Conservation (phyloP, 371 early-diverging fungal species). For the Coemansia sp. region DNA sequence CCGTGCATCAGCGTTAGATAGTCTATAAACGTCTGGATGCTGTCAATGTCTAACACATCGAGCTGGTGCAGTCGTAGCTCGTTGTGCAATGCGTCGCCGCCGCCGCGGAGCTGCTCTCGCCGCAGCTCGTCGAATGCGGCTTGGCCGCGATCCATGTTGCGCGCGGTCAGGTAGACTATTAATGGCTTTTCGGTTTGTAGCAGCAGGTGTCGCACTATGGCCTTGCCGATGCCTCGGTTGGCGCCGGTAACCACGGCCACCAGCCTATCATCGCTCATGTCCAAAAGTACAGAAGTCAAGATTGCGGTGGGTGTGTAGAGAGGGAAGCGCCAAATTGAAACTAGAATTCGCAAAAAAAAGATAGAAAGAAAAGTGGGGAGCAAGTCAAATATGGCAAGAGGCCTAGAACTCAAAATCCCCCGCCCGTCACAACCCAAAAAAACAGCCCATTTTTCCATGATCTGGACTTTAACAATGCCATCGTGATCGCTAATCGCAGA, state of each 20-base stretch:
- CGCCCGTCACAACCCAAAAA: too few species aligned
- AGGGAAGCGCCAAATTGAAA: too few species aligned
- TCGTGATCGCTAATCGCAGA: background rate
- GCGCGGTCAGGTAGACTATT: constrained; percentile 47
- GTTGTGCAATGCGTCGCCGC: constrained; percentile 7
- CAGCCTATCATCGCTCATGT: constrained; percentile 27
- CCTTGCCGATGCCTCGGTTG: constrained; percentile 50
- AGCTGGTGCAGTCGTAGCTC: constrained; percentile 51
- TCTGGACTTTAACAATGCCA: too few species aligned
- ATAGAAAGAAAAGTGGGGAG: too few species aligned
- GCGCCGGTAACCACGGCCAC: constrained; percentile 50
- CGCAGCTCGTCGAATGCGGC: constrained; percentile 39
- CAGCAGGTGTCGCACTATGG: constrained; percentile 28
- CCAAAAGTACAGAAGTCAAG: too few species aligned
- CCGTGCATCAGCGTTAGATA: constrained; percentile 45
- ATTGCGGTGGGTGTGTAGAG: too few species aligned
- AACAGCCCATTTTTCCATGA: too few species aligned
- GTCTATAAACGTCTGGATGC: constrained; percentile 35
- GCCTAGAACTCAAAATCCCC: too few species aligned
- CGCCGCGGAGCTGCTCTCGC: constrained; percentile 26
- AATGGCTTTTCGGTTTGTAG: constrained; percentile 29
- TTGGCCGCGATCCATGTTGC: constrained; percentile 41
- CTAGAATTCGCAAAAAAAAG: too few species aligned
- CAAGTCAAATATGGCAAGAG: too few species aligned
- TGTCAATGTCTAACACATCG: constrained; percentile 31